Evolutionary conservation across 2,329 filamentous ascomycete species (phyloP).

Genomic region (Claviceps sp.): DNA sequence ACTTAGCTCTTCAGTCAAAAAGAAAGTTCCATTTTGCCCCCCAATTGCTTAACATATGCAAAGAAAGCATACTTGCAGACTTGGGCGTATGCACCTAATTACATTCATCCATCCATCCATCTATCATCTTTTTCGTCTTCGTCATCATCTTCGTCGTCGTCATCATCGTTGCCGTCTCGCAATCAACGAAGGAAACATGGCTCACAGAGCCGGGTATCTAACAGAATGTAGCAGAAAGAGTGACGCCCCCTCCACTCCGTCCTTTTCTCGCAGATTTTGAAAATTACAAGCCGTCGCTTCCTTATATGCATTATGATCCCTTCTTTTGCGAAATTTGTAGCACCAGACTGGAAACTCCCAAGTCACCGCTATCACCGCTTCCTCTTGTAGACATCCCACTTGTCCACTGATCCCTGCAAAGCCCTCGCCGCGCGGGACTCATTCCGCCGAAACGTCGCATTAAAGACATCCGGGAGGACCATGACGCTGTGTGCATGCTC

Average conservation of each 20-base stretch:
- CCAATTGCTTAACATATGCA: too few species aligned
- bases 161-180: neutral
- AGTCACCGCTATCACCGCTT: conserved; percentile 25
- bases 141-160: neutral
- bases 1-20: too few species aligned
- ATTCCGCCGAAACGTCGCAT: conserved; percentile 42
- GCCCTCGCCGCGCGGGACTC: conserved; percentile 44
- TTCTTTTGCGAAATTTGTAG: too few species aligned
- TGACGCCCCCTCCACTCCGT: too few species aligned
- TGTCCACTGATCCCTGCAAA: conserved; percentile 36
- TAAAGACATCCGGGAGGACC: conserved; percentile 50
- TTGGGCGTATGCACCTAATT: too few species aligned
- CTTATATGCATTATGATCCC: neutral
- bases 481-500: conserved; percentile 64
- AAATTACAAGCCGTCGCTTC: neutral
- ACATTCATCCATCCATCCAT: too few species aligned
- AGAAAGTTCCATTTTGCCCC: too few species aligned
- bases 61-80: too few species aligned
- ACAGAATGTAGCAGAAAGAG: neutral
- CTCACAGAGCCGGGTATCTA: conserved; percentile 1
- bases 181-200: neutral
- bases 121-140: too few species aligned
- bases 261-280: too few species aligned
- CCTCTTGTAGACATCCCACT: conserved; percentile 34
- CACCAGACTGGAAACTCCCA: neutral